Percentiles rank a stretch among this genome's conserved stretches.
phyloP scores from a whole-genome alignment of 352 stramenopile species.

The Pythium folliculosum region DNA sequence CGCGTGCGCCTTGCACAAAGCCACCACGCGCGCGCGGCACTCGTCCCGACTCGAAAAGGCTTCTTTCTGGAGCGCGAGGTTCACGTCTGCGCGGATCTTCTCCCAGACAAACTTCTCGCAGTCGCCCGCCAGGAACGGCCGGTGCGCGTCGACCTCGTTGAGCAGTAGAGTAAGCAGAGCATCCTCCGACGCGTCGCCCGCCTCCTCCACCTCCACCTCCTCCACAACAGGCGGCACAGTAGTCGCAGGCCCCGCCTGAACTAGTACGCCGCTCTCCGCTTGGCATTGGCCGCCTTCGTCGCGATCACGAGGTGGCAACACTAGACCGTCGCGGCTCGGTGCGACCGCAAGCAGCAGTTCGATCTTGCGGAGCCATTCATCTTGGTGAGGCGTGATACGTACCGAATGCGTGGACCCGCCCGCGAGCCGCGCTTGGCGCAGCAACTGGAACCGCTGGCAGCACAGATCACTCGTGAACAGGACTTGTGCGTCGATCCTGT shows the following conservation, averaged over 20 bases:
- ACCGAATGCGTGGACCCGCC: neutral
- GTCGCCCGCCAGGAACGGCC: neutral
- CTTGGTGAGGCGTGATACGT: neutral
- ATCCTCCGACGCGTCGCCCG: neutral
- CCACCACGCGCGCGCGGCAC: neutral
- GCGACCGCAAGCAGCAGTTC: neutral
- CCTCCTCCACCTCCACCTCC: neutral
- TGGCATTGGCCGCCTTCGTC: too few relatives aligned
- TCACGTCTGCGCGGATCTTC: slow-evolving; percentile 2
- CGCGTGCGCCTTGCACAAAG: neutral
- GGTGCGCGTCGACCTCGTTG: neutral
- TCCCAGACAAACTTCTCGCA: slow-evolving; percentile 8
- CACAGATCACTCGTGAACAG: neutral
- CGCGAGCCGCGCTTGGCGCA: neutral
- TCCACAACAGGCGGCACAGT: neutral
- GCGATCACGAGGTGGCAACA: neutral
- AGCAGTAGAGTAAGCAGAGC: neutral
- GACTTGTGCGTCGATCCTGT: neutral
- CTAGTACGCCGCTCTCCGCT: neutral
- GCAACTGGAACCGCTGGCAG: neutral
- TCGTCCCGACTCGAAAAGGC: neutral
- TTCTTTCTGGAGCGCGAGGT: neutral
- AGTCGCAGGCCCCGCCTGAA: neutral
- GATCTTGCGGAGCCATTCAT: neutral
- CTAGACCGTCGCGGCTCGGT: neutral